A percentile compares a stretch with the other conserved stretches of the same genome.
These are phyloP conservation scores for Metschnikowia arizonensis DNA, from an alignment of 805 yeast genomes.

Conservation along the genomic window DNA sequence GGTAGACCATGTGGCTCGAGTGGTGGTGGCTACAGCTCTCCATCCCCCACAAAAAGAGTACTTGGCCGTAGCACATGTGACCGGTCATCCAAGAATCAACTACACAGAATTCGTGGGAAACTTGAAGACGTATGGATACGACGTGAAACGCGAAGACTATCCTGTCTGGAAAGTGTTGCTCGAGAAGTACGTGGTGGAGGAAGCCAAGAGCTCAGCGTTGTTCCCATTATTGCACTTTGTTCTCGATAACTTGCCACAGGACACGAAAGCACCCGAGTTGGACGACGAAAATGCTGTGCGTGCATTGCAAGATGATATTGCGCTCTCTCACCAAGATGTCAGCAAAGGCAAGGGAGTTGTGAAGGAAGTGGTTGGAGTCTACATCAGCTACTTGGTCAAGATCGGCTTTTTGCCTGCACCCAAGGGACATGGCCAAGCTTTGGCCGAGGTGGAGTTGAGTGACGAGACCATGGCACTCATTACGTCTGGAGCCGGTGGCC, in stretches of 20 bases:
- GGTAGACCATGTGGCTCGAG: constrained; percentile 95
- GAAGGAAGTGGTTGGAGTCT: constrained; percentile 60
- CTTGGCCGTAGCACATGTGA: constrained; percentile 85
- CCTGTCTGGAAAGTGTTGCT: constrained; percentile 72
- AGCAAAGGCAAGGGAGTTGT: constrained; percentile 77
- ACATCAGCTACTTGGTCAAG: constrained; percentile 73
- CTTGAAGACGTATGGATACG: constrained; percentile 69
- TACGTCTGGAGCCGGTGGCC: constrained; percentile 20
- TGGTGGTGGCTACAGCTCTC: constrained; percentile 77
- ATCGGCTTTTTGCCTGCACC: constrained; percentile 79
- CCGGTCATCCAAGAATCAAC: constrained; percentile 89
- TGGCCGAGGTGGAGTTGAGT: constrained; percentile 58
- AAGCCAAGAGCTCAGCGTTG: constrained; percentile 75
- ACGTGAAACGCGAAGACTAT: constrained; percentile 59
- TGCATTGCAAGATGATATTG: constrained; percentile 59
- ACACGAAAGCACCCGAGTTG: constrained; percentile 92
- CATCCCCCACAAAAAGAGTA: constrained; percentile 57
- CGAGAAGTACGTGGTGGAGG: constrained; percentile 73
- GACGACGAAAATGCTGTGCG: constrained; percentile 79
- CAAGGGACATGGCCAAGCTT: constrained; percentile 32
- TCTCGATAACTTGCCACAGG: constrained; percentile 83
- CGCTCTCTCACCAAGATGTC: constrained; percentile 62
- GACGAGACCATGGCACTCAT: constrained; percentile 46
- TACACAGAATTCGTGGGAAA: constrained; percentile 72
- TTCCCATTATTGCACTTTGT: constrained; percentile 94